Conservation (phyloP, 192 early-diverging fungal genomes). For the Coemansia sp. region DNA sequence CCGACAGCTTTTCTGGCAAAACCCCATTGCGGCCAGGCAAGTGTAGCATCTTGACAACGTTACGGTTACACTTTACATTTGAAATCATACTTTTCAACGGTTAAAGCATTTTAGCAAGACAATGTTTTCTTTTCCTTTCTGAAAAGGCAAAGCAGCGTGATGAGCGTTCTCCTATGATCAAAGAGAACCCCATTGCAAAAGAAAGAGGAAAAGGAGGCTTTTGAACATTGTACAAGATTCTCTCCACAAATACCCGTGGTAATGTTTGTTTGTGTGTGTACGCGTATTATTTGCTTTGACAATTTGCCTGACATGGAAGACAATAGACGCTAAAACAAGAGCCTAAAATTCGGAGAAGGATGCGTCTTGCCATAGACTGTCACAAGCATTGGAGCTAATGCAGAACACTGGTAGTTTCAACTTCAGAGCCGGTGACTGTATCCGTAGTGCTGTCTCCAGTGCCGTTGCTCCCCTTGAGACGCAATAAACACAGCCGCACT, state of each 20-base stretch:
- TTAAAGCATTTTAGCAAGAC: not conserved
- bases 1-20: conserved; percentile 33
- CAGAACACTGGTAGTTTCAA: not conserved
- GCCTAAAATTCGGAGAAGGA: not conserved
- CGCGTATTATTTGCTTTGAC: not conserved
- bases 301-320: not conserved
- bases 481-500: conserved; percentile 38
- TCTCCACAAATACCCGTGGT: not conserved
- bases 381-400: not conserved
- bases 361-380: not conserved
- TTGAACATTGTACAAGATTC: not conserved
- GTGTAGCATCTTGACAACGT: not conserved
- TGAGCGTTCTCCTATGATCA: not conserved
- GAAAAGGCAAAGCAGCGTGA: not conserved
- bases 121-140: not conserved
- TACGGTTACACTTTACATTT: not conserved
- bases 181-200: not conserved
- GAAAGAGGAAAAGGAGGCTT: not conserved
- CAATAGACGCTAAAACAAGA: not conserved
- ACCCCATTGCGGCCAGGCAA: conserved; percentile 13
- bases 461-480: not conserved
- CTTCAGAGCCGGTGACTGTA: not conserved
- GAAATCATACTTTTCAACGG: not conserved
- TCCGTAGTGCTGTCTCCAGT: not conserved
- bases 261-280: not conserved